Evolutionary conservation across 78 protist genomes (phyloP), one percentile per base, ranked within the genome.

Genomic region (Dictyostelium brefeldianum): DNA sequence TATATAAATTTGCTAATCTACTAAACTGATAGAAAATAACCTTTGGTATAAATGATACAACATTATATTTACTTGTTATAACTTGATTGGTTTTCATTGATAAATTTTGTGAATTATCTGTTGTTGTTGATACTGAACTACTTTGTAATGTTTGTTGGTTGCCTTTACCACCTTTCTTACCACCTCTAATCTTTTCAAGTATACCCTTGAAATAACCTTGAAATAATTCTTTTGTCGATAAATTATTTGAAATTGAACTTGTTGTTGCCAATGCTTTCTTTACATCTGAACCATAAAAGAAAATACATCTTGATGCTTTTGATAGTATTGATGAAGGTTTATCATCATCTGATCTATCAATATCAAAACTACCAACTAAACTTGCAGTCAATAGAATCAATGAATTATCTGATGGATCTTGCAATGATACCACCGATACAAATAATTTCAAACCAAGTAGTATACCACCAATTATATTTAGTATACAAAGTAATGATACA

Each of bases 1-100:
- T 96, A 64, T 97, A 97, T 48, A 81, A 69, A 85, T 98, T 98
- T 74, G 97, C 96, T 20, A 94, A 17, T n/a, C 98, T 71, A 6
- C 67, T 51, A 50, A 83, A 95, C 50, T 95, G 97, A n/a, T 78
- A 92, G 48, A 56, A 90, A 51, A 95, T 89, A 8, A 89, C 85
- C 25, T 78, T 70, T 27, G 95, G 95, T 22, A 95, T n/a, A 47
- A 95, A 95, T 6, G 95, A 90, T 1, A 89, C 12, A 12, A 64
- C 50, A 27, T 82, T 95, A 91, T 95, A 95, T 78, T 95, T 95
- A 22, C 92, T 54, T 4, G 97, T 95, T 8, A 87, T 87, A 9
- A 87, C 93, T 46, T 59, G 78, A 25, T 87, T 87, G 67, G 78
- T 31, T 59, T 64, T 65, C 64, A 54, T 78, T 6, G 25, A 25